Base-by-base conservation (phyloP, 768 basidiomycete species). In the Tremella mesenterica region DNA sequence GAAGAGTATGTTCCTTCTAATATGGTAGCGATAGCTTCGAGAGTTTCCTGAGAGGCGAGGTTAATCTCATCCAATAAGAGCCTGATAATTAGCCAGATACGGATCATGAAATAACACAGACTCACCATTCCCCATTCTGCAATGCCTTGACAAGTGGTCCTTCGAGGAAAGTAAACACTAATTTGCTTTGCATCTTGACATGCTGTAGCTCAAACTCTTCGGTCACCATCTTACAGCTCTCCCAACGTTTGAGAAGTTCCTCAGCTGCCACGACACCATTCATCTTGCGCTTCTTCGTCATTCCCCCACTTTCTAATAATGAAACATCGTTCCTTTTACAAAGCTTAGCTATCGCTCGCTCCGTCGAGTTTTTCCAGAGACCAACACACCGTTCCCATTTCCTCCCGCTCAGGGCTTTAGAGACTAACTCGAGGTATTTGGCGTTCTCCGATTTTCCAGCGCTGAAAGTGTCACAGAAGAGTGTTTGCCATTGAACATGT, bases 21-120 rank as follows among this genome's bases (percentile, higher is more conserved):
- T 7, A 99, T 78, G n/a, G 83, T 80, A 4, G 91, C 83, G 43
- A 99, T 81, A 52, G 87, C 89, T 73, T 97, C 95, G 46, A 97
- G 77, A 0, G 93, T 96, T 73, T 97, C 95, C 23, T 90, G 77
- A 54, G 85, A 89, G 1, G 93, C 91, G 23, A 99, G 76, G 67
- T 99, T 99, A 68, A 97, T 84, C 73, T 97, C 95, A 60, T 99
- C 95, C 4, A 99, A 81, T 20, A 99, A 77, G 31, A 97, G 79
- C 91, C 91, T 95, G 54, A 29, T 1, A 30, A 39, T 54, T 27
- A 48, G 52, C 12, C 39, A n/a, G 31, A 36, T 18, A 28, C 27
- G 3, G 8, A 16, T 13, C n/a, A 30, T 39, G 28, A 13, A 16
- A 29, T 44, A 21, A n/a, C 18, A 7, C 8, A 58, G 41, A 75